Evolutionary conservation across 1,284 basidiomycete species (phyloP), one percentile per base, ranked within the genome.

Genomic region (Boletus holoroseus): DNA sequence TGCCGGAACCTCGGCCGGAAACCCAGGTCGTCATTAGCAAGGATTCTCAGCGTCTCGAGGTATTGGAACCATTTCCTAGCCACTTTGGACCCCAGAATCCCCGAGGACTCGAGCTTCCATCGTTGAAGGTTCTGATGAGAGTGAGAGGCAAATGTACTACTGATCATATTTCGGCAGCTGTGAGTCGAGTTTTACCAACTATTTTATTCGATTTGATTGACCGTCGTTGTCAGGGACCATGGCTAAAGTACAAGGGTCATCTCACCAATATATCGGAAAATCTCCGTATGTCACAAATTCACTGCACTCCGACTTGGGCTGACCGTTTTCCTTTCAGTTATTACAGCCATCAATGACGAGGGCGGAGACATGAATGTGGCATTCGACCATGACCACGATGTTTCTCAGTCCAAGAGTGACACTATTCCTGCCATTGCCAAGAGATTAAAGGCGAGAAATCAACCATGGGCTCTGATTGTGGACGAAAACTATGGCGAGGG

Each of bases 401-500:
- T 63, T 8, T 62, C 67, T 22, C 74, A 82, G 53, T 73, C 79
- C 41, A 70, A 75, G 38, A 75, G 76, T 38, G 92, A 90, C 60
- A 92, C 91, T 2, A 94, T 98, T 57, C 94, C 94, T 11, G 79
- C 82, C 56, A 76, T 95, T 7, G 94, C 93, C 45, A 94, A 97
- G 73, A 82, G 82, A 32, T 85, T 94, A 68, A 92, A 91, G 68
- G 76, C 82, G 20, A 78, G 86, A 50, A 74, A 76, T 24, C 86
- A 94, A 69, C 89, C 92, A 0, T 99, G 95, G 94, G 88, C 94
- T 61, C 74, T 99, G 43, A 77, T 99, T 30, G 94, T 96, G 1
- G 96, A 99, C 67, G 91, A 94, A 12, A 94, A 94, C 67, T 96
- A 99, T 67, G 96, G 96, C 5, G 96, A 99, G 70, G 96, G 95